These are phyloP conservation scores for Solanum chmielewskii DNA, from an alignment of 257 asterid genomes.

Conservation along the genomic window DNA sequence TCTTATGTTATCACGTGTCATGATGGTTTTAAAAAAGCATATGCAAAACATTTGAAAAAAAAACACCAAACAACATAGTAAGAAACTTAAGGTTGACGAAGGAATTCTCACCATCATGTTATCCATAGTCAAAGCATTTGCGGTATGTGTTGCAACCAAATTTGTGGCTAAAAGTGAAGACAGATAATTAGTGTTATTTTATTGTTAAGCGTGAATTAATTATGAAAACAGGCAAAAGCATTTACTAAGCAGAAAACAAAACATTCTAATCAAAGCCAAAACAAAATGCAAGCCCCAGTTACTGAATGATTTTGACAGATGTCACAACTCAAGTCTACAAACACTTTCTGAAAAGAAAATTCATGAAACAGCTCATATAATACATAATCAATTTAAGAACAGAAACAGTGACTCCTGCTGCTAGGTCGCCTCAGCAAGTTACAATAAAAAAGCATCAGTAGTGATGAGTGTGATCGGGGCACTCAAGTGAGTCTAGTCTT, in stretches of 20 bases:
- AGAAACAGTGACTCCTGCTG: not conserved
- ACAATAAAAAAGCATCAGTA: not conserved
- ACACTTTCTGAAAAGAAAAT: not conserved
- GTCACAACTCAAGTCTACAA: not conserved
- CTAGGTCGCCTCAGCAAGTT: not conserved
- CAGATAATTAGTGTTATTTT: not conserved
- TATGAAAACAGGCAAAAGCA: not conserved
- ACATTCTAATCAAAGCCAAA: not conserved
- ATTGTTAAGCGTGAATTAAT: not conserved
- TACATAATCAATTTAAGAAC: not conserved
- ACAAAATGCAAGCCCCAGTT: not conserved
- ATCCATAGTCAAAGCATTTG: constrained; percentile 45
- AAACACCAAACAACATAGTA: not conserved
- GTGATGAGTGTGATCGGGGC: not conserved
- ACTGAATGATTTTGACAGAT: not conserved
- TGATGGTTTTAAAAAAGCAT: not conserved
- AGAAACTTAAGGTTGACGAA: not conserved
- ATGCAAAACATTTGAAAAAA: not conserved
- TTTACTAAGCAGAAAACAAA: not conserved
- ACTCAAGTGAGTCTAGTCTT: not conserved
- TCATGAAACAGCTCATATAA: not conserved
- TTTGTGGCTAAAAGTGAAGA: constrained; percentile 24
- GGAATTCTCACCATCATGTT: constrained; percentile 33
- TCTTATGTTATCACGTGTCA: not conserved
- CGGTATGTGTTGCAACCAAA: constrained; percentile 33